These are phyloP conservation scores for Thelephora aurantiotincta DNA, from an alignment of 768 basidiomycete genomes.

Conservation along the genomic window DNA sequence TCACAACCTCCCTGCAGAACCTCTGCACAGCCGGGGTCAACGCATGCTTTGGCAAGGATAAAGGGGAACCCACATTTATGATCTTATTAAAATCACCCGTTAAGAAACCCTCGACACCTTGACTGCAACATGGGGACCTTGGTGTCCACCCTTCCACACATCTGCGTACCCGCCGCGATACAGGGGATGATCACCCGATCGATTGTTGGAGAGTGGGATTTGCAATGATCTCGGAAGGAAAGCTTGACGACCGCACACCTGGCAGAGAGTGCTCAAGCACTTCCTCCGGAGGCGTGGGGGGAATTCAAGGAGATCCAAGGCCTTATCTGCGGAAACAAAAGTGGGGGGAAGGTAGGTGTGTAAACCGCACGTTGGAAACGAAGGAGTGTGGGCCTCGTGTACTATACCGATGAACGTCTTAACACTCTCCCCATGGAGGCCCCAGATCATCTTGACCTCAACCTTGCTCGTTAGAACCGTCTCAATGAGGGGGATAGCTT, in stretches of 20 bases:
- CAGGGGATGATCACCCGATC: not conserved
- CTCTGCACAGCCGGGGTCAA: not conserved
- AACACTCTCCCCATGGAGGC: not conserved
- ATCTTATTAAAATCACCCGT: not conserved
- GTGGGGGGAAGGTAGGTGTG: not conserved
- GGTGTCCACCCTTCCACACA: not conserved
- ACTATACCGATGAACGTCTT: not conserved
- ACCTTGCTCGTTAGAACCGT: too few relatives aligned
- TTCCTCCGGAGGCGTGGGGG: not conserved
- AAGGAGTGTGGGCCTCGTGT: not conserved
- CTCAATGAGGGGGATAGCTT: too few relatives aligned
- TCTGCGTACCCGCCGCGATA: not conserved
- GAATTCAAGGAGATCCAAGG: not conserved
- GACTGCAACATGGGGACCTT: not conserved
- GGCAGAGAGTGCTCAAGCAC: not conserved
- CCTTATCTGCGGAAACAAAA: not conserved
- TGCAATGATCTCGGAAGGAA: not conserved
- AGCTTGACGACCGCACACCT: not conserved
- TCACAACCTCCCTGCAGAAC: conserved; percentile 40
- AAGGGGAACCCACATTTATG: not conserved
- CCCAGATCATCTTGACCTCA: too few relatives aligned
- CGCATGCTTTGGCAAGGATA: not conserved
- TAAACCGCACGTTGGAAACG: not conserved
- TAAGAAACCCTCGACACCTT: not conserved
- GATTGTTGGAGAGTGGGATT: not conserved